Evolutionary conservation across 306 rosid genomes (phyloP), one percentile per base, ranked within the genome.

Genomic region (Parietaria judaica): DNA sequence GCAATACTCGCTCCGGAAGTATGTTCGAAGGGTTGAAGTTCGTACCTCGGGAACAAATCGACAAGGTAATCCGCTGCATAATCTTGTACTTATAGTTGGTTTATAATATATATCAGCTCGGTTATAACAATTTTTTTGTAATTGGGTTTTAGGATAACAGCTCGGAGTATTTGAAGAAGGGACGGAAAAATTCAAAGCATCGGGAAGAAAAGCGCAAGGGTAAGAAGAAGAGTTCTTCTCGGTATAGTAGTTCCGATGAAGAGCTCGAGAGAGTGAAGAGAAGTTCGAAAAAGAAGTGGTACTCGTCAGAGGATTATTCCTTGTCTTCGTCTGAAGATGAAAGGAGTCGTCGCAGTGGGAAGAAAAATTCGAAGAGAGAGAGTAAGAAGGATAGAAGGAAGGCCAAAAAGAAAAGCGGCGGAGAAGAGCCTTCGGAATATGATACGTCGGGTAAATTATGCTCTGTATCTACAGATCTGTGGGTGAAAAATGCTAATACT

Each of bases 251-350:
- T 56, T 86, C 90, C 2, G 86, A 78, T 63, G 96, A 81, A 34
- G 79, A 71, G 2, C 72, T 71, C 57, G 79, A 54, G 49, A 80
- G 66, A 74, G 74, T 87, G 63, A 78, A 74, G 69, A 81, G 68
- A 47, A 58, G 78, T 7, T 80, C 89, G 57, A 76, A 74, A 56
- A 90, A 75, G 70, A 83, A 79, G 74, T 80, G 95, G 95, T 86
- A 91, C 63, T 85, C 83, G 0, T 83, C 89, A 0, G 89, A 83
- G 7, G 92, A 83, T 52, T 31, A 65, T 62, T 84, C 82, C 61
- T 79, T 80, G 51, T 78, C 83, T 63, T 74, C 67, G 11, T 69
- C 58, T 3, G 52, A 14, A n/a, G 79, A 64, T 13, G 60, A 54
- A 17, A 81, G 75, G 69, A 84, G 67, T 66, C 66, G 16, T 14